Base-by-base conservation (phyloP, 2,329 filamentous ascomycete species). In the Parasarocladium wereldwijsianum region DNA sequence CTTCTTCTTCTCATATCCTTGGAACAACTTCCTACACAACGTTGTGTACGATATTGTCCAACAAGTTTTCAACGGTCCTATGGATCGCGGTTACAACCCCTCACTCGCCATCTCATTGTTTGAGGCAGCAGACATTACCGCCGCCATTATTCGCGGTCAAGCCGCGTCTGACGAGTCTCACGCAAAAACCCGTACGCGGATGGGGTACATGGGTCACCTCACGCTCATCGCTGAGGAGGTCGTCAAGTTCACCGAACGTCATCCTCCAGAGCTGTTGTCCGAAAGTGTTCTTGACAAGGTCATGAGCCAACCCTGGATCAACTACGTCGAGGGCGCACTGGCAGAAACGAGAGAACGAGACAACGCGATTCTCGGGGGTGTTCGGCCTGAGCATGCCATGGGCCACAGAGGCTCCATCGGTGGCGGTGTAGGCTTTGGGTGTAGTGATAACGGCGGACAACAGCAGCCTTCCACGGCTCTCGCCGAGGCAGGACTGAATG, bases 21-120 rank as follows among this genome's bases (percentile, higher is more conserved):
- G 90, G 90, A 98, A 98, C 55, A 98, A 98, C 52, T 98, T 98
- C 49, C 67, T 98, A 25, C 90, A 98, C 57, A 98, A 98, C 47
- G 90, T 98, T 24, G 90, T 98, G 27, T 98, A 98, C 50, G 90
- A 98, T 51, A 86, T 98, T 46, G 83, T 98, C 24, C 90, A 98
- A 52, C 90, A 98, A 59, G 90, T 98, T 1, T 96, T 98, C 54
- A 98, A 98, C 49, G 90, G 90, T 7, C 85, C 85, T 1, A 93
- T 98, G 81, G 87, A 96, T 43, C 79, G 85, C 36, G 86, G 90
- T 17, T 94, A 79, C 57, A 98, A 98, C 53, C 76, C 83, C 8
- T 77, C 74, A 27, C 62, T 98, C 30, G 87, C 90, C 9, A 78
- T 94, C 35, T 87, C 93, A 40, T 71, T 98, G 13, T 98, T 98